Conservation (phyloP, 306 rosid species). For the Inga laurina region DNA sequence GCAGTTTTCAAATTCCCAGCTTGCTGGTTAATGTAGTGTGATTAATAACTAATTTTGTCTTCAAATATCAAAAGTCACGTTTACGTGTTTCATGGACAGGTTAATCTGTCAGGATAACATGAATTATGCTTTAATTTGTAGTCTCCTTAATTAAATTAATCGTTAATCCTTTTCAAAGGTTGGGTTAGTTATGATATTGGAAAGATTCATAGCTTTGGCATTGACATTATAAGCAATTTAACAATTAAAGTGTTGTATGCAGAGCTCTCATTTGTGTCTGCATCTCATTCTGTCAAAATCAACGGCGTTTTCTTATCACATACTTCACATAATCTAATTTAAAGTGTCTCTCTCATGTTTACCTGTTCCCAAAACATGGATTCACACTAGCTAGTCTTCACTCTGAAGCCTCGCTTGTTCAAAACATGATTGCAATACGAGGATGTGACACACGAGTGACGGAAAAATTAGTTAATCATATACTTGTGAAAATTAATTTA, state of each 20-base stretch:
- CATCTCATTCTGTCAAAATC: constrained; percentile 41
- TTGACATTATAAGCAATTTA: constrained; percentile 24
- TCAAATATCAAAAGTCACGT: constrained; percentile 11
- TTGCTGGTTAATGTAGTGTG: background rate
- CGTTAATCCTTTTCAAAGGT: constrained; percentile 38
- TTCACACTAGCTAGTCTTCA: constrained; percentile 34
- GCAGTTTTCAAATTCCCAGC: background rate
- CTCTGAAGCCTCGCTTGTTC: constrained; percentile 30
- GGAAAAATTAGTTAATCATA: background rate
- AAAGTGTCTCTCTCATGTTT: constrained; percentile 41
- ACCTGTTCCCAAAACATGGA: constrained; percentile 41
- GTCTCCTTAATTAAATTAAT: background rate
- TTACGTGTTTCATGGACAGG: constrained; percentile 43
- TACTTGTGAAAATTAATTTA: background rate
- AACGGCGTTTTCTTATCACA: constrained; percentile 44
- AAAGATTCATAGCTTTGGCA: constrained; percentile 49
- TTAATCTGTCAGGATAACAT: constrained; percentile 35
- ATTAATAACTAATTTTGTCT: constrained; percentile 45
- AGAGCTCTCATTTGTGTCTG: constrained; percentile 5
- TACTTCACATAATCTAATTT: constrained; percentile 56
- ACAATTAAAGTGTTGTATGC: constrained; percentile 10
- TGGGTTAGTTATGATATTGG: constrained; percentile 70
- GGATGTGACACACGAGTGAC: background rate
- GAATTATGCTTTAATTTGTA: constrained; percentile 23
- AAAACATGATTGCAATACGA: constrained; percentile 17